Evolutionary conservation across 345 rosid species (phyloP).

Genomic region (Ricinus communis): DNA sequence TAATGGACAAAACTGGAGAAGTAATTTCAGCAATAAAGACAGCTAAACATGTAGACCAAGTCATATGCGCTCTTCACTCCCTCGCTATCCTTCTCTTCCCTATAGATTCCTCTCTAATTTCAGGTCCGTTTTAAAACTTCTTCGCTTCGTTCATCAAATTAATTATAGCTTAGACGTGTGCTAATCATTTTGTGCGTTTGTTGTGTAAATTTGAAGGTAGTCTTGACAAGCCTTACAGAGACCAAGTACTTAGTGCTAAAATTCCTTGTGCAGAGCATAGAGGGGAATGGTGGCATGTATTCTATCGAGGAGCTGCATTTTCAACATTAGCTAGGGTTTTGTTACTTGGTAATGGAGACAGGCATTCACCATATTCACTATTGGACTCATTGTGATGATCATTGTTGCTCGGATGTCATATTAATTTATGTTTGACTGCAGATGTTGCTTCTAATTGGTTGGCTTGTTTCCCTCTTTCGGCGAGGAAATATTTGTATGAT

Average conservation of each 20-base stretch:
- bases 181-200: not conserved
- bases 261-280: conserved; percentile 52
- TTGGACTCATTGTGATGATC: not conserved
- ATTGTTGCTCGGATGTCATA: conserved; percentile 9
- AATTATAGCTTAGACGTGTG: not conserved
- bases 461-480: conserved; percentile 79
- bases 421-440: conserved; percentile 31
- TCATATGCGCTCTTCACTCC: conserved; percentile 73
- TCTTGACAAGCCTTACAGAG: conserved; percentile 49
- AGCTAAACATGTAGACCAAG: conserved; percentile 75
- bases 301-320: conserved; percentile 76
- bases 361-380: no score
- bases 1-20: conserved; percentile 58
- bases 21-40: conserved; percentile 46
- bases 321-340: conserved; percentile 65
- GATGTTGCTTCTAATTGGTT: conserved; percentile 93
- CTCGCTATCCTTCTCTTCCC: conserved; percentile 75
- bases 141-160: not conserved
- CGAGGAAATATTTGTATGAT: conserved; percentile 69
- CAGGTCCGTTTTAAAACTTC: conserved; percentile 39
- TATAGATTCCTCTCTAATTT: conserved; percentile 49
- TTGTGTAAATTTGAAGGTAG: conserved; percentile 37
- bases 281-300: conserved; percentile 46
- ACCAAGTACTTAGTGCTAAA: conserved; percentile 47
- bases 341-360: conserved; percentile 51